Evolutionary conservation across 1,284 basidiomycete genomes (phyloP).

Genomic region (Rhizoctonia solani): DNA sequence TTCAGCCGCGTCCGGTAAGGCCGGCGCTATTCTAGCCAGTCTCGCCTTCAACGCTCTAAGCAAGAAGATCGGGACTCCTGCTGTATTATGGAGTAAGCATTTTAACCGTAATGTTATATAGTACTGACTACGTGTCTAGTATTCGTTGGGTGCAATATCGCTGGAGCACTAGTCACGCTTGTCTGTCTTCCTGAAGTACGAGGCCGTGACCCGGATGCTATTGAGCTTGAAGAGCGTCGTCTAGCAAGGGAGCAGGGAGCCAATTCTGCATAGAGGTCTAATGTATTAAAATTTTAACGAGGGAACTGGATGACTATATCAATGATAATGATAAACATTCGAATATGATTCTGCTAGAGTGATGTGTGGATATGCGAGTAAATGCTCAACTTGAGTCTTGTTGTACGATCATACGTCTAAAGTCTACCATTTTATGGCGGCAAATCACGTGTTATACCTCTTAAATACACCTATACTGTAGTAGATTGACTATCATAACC

Average conservation of each 20-base stretch:
- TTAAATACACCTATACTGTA: too few species aligned
- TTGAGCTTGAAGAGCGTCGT: slow-evolving; percentile 31
- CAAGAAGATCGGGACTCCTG: slow-evolving; percentile 37
- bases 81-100: slow-evolving; percentile 39
- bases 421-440: too few species aligned
- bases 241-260: slow-evolving; percentile 1
- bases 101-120: slow-evolving; percentile 24
- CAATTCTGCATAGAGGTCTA: not conserved
- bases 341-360: not conserved
- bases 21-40: slow-evolving; percentile 52
- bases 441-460: too few species aligned
- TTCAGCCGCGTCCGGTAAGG: slow-evolving; percentile 52
- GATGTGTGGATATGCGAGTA: too few species aligned
- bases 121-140: slow-evolving; percentile 46
- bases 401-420: too few species aligned
- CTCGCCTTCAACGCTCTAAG: slow-evolving; percentile 47
- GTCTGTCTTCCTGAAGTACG: slow-evolving; percentile 35
- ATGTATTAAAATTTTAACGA: not conserved
- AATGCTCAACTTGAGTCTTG: too few species aligned
- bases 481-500: too few species aligned
- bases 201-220: slow-evolving; percentile 34
- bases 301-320: not conserved
- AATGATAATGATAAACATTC: not conserved
- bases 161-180: slow-evolving; percentile 49
- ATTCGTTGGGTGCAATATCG: slow-evolving; percentile 63